Base-by-base conservation (phyloP, 192 early-diverging fungal genomes). In the Pilaira anomala region DNA sequence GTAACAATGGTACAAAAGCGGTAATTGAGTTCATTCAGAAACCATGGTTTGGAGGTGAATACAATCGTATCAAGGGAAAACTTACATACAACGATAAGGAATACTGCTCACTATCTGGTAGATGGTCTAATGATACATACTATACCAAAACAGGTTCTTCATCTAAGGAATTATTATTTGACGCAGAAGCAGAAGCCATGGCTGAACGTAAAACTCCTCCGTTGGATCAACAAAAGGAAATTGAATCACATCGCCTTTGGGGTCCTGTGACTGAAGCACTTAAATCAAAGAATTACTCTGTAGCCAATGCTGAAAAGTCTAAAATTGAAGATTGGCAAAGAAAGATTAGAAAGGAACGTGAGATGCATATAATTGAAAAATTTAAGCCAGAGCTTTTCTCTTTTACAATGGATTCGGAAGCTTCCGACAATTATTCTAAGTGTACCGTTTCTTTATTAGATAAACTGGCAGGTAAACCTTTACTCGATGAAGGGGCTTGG, bases 181-280 rank as follows among this genome's bases (percentile, higher is more conserved):
- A 91, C 54, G 83, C 87, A 36, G 71, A 77, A 19, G 71, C 83
- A n/a, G 70, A 77, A 41, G 73, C 83, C 53, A 85, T 80, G 41
- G 65, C 87, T 0, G 69, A 79, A 14, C 82, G 83, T 19, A 82
- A 87, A 22, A 77, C 85, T 22, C 73, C 75, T 55, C 81, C 88
- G 25, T 28, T 81, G n/a, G 74, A 78, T 5, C 73, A 88, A 56
- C 86, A 88, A 75, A 68, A 78, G 18, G 65, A 73, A 33, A 67
- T 88, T 12, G 90, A 91, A 57, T 85, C 86, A 53, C 88, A 85
- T 56, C 77, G 74, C 24, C 77, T 91, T 26, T 91, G 88, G 90
- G 73, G 80, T 22, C 60, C 68, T 45, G 86, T 88, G 18, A 76
- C 87, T 0, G 77, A 86, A 28, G 87, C 90, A 0, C 74, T 91